phyloP scores from a whole-genome alignment of 495 filamentous ascomycete genomes.

The Aspergillus cristatus region DNA sequence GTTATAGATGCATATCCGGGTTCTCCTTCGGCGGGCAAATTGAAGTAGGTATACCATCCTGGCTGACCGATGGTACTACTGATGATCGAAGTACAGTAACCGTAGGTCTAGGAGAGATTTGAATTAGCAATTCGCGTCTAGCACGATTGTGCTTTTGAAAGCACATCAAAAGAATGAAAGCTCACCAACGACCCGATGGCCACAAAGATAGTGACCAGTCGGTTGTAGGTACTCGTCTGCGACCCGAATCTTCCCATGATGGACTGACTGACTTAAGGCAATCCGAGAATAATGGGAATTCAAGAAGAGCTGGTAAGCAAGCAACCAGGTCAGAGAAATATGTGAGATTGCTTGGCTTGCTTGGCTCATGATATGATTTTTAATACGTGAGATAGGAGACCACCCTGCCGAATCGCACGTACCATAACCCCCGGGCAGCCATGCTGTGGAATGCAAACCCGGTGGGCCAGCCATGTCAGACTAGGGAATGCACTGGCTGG shows the following conservation, averaged over 20 bases:
- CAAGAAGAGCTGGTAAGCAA: no score
- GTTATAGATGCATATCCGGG: slow-evolving; percentile 38
- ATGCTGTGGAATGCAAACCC: no score
- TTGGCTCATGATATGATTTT: no score
- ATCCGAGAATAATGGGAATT: not conserved
- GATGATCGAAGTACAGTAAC: slow-evolving; percentile 43
- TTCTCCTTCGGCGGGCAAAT: slow-evolving; percentile 27
- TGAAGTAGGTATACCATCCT: slow-evolving; percentile 39
- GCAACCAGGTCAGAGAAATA: no score
- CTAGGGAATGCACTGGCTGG: no score
- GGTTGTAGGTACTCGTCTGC: slow-evolving; percentile 26
- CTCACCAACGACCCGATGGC: slow-evolving; percentile 31
- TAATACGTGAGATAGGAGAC: no score
- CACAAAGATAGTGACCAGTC: slow-evolving; percentile 27
- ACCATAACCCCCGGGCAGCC: no score
- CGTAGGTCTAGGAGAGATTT: slow-evolving; percentile 25
- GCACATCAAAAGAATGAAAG: not conserved
- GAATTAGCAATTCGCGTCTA: not conserved
- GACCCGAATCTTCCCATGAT: slow-evolving; percentile 19
- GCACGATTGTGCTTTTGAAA: not conserved
- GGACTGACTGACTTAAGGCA: not conserved
- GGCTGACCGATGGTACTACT: slow-evolving; percentile 44
- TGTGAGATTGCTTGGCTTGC: no score
- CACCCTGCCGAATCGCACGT: no score
- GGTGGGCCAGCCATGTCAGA: no score